Percentiles rank a stretch among this genome's conserved stretches.
phyloP scores from a whole-genome alignment of 768 basidiomycete genomes.

The Pluteus cervinus region DNA sequence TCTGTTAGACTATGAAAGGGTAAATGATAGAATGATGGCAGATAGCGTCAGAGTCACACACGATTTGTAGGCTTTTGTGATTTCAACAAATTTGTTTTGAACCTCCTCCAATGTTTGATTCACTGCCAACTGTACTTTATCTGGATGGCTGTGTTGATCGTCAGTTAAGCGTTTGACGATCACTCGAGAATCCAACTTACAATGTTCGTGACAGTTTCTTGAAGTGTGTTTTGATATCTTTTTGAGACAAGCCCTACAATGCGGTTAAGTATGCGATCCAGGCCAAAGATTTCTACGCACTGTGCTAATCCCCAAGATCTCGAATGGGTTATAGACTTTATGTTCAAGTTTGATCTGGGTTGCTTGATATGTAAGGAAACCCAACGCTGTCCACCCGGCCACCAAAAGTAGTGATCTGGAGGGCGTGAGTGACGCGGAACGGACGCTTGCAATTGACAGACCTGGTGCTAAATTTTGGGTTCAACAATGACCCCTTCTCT shows the following conservation, averaged over 20 bases:
- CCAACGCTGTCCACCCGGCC: slow-evolving; percentile 72
- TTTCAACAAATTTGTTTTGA: slow-evolving; percentile 79
- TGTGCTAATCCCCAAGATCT: slow-evolving; percentile 74
- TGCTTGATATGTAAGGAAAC: slow-evolving; percentile 61
- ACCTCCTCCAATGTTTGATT: slow-evolving; percentile 87
- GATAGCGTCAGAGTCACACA: slow-evolving; percentile 26
- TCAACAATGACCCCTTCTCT: slow-evolving; percentile 41
- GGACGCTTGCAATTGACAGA: slow-evolving; percentile 21
- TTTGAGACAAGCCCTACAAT: slow-evolving; percentile 62
- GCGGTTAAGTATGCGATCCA: slow-evolving; percentile 1
- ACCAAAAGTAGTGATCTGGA: slow-evolving; percentile 53
- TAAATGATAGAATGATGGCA: neutral
- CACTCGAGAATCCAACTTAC: slow-evolving; percentile 34
- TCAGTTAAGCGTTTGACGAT: neutral
- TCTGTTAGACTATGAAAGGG: slow-evolving; percentile 67
- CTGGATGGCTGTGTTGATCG: slow-evolving; percentile 71
- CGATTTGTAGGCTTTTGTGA: slow-evolving; percentile 98
- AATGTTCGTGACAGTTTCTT: slow-evolving; percentile 86
- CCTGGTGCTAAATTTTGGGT: slow-evolving; percentile 45
- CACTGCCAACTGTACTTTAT: slow-evolving; percentile 81
- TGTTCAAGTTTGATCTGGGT: slow-evolving; percentile 50
- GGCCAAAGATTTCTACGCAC: slow-evolving; percentile 35
- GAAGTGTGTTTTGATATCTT: slow-evolving; percentile 94
- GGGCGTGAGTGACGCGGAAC: slow-evolving; percentile 2
- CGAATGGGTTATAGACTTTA: slow-evolving; percentile 89